Base-by-base conservation (phyloP, 352 stramenopile species). In the Phytophthora cryptogea region DNA sequence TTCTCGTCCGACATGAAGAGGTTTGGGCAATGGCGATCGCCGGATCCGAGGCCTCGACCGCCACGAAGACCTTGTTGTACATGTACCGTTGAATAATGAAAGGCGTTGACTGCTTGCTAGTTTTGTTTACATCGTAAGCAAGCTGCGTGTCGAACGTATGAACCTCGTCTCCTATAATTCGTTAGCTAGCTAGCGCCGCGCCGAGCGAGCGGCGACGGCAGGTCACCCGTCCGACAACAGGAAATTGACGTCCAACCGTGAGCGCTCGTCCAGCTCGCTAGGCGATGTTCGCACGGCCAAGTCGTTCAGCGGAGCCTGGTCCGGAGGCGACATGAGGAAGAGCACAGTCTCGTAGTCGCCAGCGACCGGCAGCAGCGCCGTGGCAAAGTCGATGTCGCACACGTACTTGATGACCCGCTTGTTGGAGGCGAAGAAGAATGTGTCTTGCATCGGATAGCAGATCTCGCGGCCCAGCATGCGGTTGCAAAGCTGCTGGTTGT, bases 381-480 rank as follows among this genome's bases (percentile, higher is more conserved):
- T 43, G 8, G 72, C 63, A 32, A 78, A 78, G 59, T 73, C 68
- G 36, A 83, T 55, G 37, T 80, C 68, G 41, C 70, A 78, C 42
- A 62, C 59, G 48, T 78, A 83, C 58, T 80, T 78, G 55, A 78
- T 66, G 31, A 83, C 56, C 27, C 64, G 59, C 11, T 65, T 59
- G 8, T 75, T 72, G 8, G 66, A 63, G 9, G 68, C 66, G 56
- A 80, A 83, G 57, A 68, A 78, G 56, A 80, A 83, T 23, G 68
- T 78, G 57, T 80, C 68, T 20, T 63, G 57, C 27, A 83, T 66
- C 33, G 72, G 37, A 41, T 80, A 80, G 53, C 66, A 66, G 36
- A 83, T 68, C 26, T 83, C 60, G 31, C 72, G 46, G 42, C 68
- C 68, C 1, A 83, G 39, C 47, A 83, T 61, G 40, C 57, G 64